phyloP scores from a whole-genome alignment of 2,329 filamentous ascomycete genomes.

The Arthrobotrys pseudoclavata region DNA sequence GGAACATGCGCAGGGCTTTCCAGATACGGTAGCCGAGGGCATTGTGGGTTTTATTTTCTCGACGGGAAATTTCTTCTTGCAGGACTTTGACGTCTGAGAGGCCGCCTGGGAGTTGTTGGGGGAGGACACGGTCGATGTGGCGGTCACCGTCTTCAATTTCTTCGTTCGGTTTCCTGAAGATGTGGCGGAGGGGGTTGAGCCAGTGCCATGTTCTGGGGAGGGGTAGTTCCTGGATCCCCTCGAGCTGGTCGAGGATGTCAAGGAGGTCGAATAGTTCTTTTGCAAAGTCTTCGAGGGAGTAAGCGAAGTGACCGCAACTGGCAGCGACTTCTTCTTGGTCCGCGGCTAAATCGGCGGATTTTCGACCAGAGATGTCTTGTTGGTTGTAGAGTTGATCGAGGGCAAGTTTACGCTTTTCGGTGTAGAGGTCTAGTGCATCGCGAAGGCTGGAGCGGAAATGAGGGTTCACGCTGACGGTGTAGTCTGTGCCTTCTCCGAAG shows the following conservation, averaged over 20 bases:
- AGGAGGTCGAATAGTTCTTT: slow-evolving; percentile 89
- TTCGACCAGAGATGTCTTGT: slow-evolving; percentile 76
- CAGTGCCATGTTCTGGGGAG: slow-evolving; percentile 82
- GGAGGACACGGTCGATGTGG: slow-evolving; percentile 45
- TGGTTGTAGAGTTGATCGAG: slow-evolving; percentile 83
- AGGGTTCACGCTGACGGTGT: slow-evolving; percentile 80
- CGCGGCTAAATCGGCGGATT: slow-evolving; percentile 82
- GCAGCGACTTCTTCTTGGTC: slow-evolving; percentile 97
- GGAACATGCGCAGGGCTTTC: slow-evolving; percentile 71
- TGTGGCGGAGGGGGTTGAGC: slow-evolving; percentile 81
- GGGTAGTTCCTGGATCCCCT: slow-evolving; percentile 76
- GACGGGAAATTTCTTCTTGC: slow-evolving; percentile 52
- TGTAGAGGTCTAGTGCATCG: slow-evolving; percentile 85
- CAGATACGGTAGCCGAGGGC: slow-evolving; percentile 69
- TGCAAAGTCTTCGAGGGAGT: slow-evolving; percentile 88
- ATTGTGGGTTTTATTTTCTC: slow-evolving; percentile 56
- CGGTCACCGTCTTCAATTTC: slow-evolving; percentile 25
- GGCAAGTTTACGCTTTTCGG: slow-evolving; percentile 79
- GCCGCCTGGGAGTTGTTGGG: slow-evolving; percentile 50
- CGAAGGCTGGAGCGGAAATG: slow-evolving; percentile 84
- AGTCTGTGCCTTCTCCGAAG: slow-evolving; percentile 78
- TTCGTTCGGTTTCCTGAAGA: slow-evolving; percentile 45
- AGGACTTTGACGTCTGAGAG: slow-evolving; percentile 46
- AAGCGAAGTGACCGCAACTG: slow-evolving; percentile 97
- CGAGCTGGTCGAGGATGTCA: slow-evolving; percentile 86